Evolutionary conservation across 306 rosid genomes (phyloP), one percentile per base, ranked within the genome.

Genomic region (Sphenostylis stenocarpa): DNA sequence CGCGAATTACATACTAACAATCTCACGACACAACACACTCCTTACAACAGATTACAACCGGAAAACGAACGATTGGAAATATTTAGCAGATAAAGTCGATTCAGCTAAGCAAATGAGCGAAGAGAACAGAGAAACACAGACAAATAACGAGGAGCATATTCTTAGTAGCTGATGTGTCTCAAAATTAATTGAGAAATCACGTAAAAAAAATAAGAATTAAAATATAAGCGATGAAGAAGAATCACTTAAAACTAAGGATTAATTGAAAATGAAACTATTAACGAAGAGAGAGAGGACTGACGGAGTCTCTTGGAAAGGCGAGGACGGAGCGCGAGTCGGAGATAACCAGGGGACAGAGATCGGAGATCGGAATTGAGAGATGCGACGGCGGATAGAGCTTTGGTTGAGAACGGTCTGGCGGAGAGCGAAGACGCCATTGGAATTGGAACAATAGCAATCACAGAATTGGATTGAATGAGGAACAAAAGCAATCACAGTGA

Each of bases 401-500:
- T 91, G 53, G 84, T 78, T 76, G 67, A 55, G 78, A 92, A 92
- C 15, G 96, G 87, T 52, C 92, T 91, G 72, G 94, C 74, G 13
- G 88, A 77, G 36, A 95, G 67, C 77, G 94, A 91, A 20, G 99
- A 92, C 31, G 99, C 93, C 97, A 92, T 90, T 68, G 43, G 26
- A 57, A 47, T 56, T 47, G 36, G 38, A n/a, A 45, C 10, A 12
- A 16, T 41, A 67, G 38, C 70, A 41, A 41, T 11, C 5, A 64
- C 61, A 67, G 68, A 66, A 43, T 14, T 51, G 12, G 20, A 39
- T 75, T 38, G 44, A 66, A 6, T 51, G 60, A 58, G 47, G 10
- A 62, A 45, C 10, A 12, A 16, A 66, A 67, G 38, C 70, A 41
- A 41, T 11, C 5, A 64, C 61, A 24, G 47, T 61, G 57, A 23